Base-by-base conservation (phyloP, 1,284 basidiomycete species). In the Rhodotorula sp. region DNA sequence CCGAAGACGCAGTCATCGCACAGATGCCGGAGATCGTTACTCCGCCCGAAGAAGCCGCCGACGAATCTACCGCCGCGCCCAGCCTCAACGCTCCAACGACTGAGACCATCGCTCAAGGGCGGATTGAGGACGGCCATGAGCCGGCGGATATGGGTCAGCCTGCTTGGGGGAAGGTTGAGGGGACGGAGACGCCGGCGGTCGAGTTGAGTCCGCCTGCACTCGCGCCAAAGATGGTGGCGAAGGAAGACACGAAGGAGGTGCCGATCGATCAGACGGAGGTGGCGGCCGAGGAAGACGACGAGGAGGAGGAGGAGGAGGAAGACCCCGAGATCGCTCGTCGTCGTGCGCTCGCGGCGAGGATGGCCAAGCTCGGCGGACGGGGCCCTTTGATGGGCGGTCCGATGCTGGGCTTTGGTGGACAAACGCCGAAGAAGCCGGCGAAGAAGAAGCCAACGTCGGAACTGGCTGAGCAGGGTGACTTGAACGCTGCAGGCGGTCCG, bases 321-420 rank as follows among this genome's bases (percentile, higher is more conserved):
- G 89, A 91, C 62, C 89, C 91, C 73, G 92, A 92, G 79, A 84
- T 88, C 62, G 87, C 88, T 76, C 86, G 89, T 61, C 86, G 90
- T 54, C 88, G 89, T 15, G 88, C 88, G 24, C 88, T 93, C 77
- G 92, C 91, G 39, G 91, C 89, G 39, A 85, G 91, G 66, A 93
- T 94, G 91, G 92, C 90, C 66, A 88, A 89, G 75, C 85, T 93
- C 19, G 93, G 91, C 39, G 93, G 91, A 48, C 87, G 91, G 54
- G 86, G 90, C 13, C 55, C 55, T 15, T 39, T 57, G 72, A 85
- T 91, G 88, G 65, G 62, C 11, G 49, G 48, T 8, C 72, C 72
- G 17, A 73, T 73, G 70, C 56, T 72, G 67, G 2, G 10, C 62
- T 2, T n/a, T 27, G n/a, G 30, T 46, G 55, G 55, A 20, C 36